These are phyloP conservation scores for Podospora anserina DNA, from an alignment of 495 filamentous ascomycete genomes.

Conservation along the genomic window DNA sequence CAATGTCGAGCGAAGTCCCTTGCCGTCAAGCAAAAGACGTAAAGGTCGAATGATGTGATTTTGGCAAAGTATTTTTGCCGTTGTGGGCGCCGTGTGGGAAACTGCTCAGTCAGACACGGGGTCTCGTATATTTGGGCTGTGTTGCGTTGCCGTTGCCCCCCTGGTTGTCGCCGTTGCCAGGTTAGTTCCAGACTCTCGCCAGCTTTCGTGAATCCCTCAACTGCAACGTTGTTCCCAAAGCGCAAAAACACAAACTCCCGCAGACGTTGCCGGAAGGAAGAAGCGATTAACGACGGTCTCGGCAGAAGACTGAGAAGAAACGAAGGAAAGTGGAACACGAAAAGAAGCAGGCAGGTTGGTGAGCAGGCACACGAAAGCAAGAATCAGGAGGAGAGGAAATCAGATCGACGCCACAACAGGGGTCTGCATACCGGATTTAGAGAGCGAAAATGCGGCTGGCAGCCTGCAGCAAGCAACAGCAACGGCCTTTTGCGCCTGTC, in stretches of 20 bases:
- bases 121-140: conserved; percentile 21
- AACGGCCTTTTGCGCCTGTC: conserved; percentile 3
- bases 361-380: not conserved
- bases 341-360: not conserved
- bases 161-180: not conserved
- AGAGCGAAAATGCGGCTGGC: conserved; percentile 10
- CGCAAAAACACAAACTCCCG: not conserved
- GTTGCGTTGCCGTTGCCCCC: conserved; percentile 13
- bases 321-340: not conserved
- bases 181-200: conserved; percentile 4
- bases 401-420: conserved; percentile 4
- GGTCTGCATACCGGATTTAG: conserved; percentile 11
- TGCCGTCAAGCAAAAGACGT: not conserved
- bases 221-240: not conserved
- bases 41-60: not conserved
- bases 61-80: not conserved
- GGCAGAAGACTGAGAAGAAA: not conserved
- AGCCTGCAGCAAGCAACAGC: conserved; percentile 12
- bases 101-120: conserved; percentile 6
- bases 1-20: not conserved
- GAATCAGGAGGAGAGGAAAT: conserved; percentile 4
- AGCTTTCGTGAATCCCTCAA: conserved; percentile 12
- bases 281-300: not conserved
- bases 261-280: not conserved
- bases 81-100: conserved; percentile 10